Conservation (phyloP, 2,329 filamentous ascomycete genomes). For the Clonostachys rosea region DNA sequence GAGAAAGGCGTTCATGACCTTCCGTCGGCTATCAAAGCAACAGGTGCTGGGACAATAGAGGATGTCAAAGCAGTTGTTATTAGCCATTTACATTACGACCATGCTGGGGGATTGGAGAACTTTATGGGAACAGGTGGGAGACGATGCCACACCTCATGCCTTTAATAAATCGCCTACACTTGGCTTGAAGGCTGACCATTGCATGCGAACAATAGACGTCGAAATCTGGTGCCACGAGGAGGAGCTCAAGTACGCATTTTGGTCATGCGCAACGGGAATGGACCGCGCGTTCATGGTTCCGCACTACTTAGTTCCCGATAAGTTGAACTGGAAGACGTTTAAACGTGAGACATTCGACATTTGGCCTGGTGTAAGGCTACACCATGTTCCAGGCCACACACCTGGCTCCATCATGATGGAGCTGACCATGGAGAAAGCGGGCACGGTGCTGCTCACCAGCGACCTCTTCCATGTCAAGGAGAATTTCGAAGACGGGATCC, state of each 20-base stretch:
- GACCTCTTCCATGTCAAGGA: conserved; percentile 24
- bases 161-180: too few species aligned
- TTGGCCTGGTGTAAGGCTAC: conserved; percentile 11
- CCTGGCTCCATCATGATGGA: conserved; percentile 20
- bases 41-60: conserved; percentile 26
- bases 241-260: conserved; percentile 38
- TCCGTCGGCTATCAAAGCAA: conserved; percentile 7
- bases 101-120: conserved; percentile 39
- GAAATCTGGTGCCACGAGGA: conserved; percentile 41
- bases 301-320: conserved; percentile 7
- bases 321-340: conserved; percentile 13
- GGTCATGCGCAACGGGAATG: conserved; percentile 30
- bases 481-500: conserved; percentile 14
- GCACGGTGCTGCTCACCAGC: conserved; percentile 23
- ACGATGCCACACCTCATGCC: too few species aligned
- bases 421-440: conserved; percentile 19
- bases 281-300: conserved; percentile 10
- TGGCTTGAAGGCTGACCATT: too few species aligned
- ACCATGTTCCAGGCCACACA: conserved; percentile 13
- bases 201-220: conserved; percentile 16
- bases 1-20: conserved; percentile 5
- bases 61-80: conserved; percentile 40
- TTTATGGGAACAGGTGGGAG: conserved; percentile 22
- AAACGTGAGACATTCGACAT: conserved; percentile 8
- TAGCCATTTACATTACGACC: conserved; percentile 40